phyloP scores from a whole-genome alignment of 345 rosid genomes.

The Gossypium mustelinum region DNA sequence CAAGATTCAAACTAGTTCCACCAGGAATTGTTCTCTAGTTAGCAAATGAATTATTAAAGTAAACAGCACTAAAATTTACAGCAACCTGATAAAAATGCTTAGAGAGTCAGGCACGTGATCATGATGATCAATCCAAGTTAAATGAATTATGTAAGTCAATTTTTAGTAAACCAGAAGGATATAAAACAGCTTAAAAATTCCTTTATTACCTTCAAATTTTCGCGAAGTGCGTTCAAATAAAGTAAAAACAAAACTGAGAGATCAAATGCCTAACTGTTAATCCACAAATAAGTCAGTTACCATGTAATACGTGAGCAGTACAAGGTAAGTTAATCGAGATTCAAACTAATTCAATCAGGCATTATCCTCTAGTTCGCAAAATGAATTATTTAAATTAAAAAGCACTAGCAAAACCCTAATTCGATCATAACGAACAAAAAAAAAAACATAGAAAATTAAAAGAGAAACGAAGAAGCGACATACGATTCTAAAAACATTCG shows the following conservation, averaged over 20 bases:
- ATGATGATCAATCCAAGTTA: not conserved
- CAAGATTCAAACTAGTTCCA: not conserved
- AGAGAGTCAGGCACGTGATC: not conserved
- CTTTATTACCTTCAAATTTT: not conserved
- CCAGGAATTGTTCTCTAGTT: not conserved
- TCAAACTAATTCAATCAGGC: not conserved
- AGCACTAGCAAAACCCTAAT: not conserved
- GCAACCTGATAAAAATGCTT: not conserved
- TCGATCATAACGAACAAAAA: not conserved
- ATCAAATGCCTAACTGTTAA: not conserved
- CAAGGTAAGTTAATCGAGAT: not conserved
- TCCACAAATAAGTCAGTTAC: too few relatives aligned
- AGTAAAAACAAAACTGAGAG: not conserved
- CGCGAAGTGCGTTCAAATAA: not conserved
- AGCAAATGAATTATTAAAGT: not conserved
- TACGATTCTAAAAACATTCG: constrained; percentile 83
- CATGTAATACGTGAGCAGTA: not conserved
- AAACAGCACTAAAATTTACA: not conserved
- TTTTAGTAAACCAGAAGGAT: not conserved
- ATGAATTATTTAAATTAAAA: not conserved
- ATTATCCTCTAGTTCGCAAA: not conserved
- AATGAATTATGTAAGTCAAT: not conserved
- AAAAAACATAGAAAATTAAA: not conserved
- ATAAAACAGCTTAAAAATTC: not conserved
- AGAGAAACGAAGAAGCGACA: constrained; percentile 18